phyloP scores from a whole-genome alignment of 23 red algal species.

The Gracilaria caudata region DNA sequence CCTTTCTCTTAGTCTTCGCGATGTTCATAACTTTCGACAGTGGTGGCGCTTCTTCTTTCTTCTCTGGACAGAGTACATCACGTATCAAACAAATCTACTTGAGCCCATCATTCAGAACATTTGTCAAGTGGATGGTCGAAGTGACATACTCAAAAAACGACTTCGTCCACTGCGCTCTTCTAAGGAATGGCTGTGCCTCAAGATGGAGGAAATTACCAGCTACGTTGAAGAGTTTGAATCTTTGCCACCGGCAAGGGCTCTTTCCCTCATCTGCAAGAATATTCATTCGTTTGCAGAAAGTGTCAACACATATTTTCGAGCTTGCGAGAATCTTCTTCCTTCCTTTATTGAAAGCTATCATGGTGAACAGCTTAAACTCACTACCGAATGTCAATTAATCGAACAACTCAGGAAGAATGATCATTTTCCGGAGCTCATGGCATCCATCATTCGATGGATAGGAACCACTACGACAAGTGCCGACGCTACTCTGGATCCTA shows the following conservation, averaged over 20 bases:
- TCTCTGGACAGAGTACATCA: slow-evolving; percentile 29
- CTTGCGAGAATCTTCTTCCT: slow-evolving; percentile 20
- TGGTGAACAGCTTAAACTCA: slow-evolving; percentile 17
- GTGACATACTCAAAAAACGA: slow-evolving; percentile 18
- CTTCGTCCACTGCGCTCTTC: slow-evolving; percentile 16
- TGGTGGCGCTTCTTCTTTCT: slow-evolving; percentile 60
- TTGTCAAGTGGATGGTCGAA: slow-evolving; percentile 41
- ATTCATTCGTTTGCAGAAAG: slow-evolving; percentile 37
- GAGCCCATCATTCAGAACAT: slow-evolving; percentile 30
- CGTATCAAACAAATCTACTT: not conserved
- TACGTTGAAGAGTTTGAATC: slow-evolving; percentile 53
- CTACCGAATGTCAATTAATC: slow-evolving; percentile 15
- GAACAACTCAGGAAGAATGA: slow-evolving; percentile 6
- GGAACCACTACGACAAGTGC: not conserved
- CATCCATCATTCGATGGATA: slow-evolving; percentile 45
- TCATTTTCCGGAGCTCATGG: slow-evolving; percentile 44
- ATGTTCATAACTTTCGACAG: slow-evolving; percentile 39
- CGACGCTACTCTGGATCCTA: not conserved
- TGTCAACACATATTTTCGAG: slow-evolving; percentile 27
- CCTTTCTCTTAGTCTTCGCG: slow-evolving; percentile 7
- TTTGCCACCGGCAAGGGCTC: slow-evolving; percentile 27
- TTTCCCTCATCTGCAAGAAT: slow-evolving; percentile 60
- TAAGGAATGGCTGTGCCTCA: slow-evolving; percentile 41
- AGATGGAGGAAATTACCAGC: slow-evolving; percentile 60
- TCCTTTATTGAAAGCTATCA: slow-evolving; percentile 46